These are phyloP conservation scores for Gaeumannomyces sp. DNA, from an alignment of 2,329 filamentous ascomycete species.

Conservation along the genomic window DNA sequence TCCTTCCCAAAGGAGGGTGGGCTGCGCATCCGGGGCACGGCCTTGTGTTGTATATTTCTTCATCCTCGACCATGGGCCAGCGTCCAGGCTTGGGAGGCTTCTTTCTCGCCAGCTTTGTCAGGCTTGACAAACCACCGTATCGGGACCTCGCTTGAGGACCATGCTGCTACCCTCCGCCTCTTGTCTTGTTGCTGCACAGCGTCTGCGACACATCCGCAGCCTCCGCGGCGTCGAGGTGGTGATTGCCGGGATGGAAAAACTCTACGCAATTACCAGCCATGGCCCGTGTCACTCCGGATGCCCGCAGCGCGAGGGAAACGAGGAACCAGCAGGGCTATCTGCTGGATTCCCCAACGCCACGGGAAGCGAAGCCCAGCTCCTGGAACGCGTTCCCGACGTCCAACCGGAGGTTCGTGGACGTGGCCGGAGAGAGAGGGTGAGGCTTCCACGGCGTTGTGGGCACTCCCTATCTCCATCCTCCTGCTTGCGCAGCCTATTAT, in stretches of 20 bases:
- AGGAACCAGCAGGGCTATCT: not conserved
- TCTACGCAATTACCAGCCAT: not conserved
- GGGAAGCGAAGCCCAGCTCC: not conserved
- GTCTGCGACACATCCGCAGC: not conserved
- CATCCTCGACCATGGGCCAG: not conserved
- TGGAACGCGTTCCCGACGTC: not conserved
- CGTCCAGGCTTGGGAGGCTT: not conserved
- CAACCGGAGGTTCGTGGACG: not conserved
- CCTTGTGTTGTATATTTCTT: not conserved
- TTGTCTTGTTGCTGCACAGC: not conserved
- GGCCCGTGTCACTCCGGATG: not conserved
- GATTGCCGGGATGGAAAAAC: not conserved
- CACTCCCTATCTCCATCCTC: not conserved
- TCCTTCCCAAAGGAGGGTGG: not conserved
- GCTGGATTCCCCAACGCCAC: not conserved
- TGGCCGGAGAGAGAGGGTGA: not conserved
- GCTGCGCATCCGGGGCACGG: too few species aligned
- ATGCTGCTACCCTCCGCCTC: not conserved
- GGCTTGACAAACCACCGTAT: not conserved
- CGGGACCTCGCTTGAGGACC: not conserved
- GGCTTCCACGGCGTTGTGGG: not conserved
- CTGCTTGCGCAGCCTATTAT: not conserved
- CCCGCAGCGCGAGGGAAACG: not conserved
- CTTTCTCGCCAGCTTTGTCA: not conserved
- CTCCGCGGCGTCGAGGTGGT: too few species aligned